Conservation (phyloP, 169 alveolate species). For the Eimeria maxima region DNA sequence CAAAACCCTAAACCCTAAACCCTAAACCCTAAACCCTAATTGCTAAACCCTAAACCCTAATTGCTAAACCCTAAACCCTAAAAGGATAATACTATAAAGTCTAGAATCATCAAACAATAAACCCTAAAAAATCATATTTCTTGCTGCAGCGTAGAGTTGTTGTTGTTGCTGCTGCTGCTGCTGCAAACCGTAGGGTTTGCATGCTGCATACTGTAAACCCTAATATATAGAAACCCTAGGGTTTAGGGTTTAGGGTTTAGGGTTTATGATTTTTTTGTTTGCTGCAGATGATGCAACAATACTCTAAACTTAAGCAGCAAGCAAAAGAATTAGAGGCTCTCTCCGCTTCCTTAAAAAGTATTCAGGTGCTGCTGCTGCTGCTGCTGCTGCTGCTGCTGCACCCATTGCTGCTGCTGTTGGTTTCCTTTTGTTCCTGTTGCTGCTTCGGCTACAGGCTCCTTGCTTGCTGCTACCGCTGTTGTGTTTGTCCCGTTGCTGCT, state of each 20-base stretch:
- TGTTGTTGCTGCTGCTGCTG: too few species aligned
- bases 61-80: not conserved
- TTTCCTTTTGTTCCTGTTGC: not conserved
- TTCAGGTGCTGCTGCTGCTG: constrained; percentile 49
- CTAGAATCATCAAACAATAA: too few species aligned
- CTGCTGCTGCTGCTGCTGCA: constrained; percentile 13
- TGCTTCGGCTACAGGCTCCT: not conserved
- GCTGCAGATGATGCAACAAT: constrained; percentile 29
- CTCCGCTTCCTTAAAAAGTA: not conserved
- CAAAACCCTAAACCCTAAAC: constrained; percentile 36
- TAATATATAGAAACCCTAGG: not conserved
- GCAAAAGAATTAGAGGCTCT: not conserved
- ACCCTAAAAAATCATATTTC: too few species aligned
- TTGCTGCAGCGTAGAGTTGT: too few species aligned
- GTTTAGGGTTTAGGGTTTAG: too few species aligned
- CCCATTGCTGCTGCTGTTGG: not conserved
- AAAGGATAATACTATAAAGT: too few species aligned
- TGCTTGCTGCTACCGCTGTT: not conserved
- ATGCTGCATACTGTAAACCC: not conserved
- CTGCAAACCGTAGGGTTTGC: too few species aligned
- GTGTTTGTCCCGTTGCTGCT: not conserved
- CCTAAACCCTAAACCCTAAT: constrained; percentile 21
- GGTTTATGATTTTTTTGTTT: not conserved
- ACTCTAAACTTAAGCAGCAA: constrained; percentile 17
- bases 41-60: not conserved